Percentiles rank a stretch among this genome's conserved stretches.
Evolutionary conservation across 208 protist species (phyloP).

Genomic region (Trypanosoma brucei): DNA sequence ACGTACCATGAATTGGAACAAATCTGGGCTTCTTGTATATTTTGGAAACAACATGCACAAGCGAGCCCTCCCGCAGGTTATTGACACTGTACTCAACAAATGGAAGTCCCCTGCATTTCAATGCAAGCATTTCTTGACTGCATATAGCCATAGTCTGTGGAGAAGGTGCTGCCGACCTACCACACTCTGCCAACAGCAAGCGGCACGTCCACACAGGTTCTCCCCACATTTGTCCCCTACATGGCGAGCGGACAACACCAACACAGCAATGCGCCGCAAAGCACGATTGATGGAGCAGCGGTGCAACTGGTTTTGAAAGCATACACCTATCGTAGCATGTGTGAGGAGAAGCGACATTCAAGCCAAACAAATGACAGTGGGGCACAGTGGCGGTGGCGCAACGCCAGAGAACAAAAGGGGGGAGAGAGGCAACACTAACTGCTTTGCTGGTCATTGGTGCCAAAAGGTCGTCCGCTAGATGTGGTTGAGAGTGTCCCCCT

Average conservation of each 20-base stretch:
- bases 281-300: neutral
- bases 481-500: too few species aligned
- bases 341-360: neutral
- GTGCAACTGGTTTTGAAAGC: neutral
- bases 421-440: too few species aligned
- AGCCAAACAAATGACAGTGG: too few species aligned
- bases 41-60: constrained; percentile 82
- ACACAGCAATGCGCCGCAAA: constrained; percentile 57
- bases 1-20: constrained; percentile 64
- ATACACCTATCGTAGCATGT: constrained; percentile 2
- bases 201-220: constrained; percentile 72
- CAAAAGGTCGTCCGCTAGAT: too few species aligned
- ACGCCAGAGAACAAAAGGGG: too few species aligned
- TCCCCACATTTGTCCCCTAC: constrained; percentile 50
- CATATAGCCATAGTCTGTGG: constrained; percentile 12
- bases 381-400: too few species aligned
- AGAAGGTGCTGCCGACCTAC: constrained; percentile 30
- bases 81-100: constrained; percentile 52
- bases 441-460: too few species aligned
- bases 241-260: constrained; percentile 67
- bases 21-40: constrained; percentile 71
- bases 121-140: constrained; percentile 33
- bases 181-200: constrained; percentile 65
- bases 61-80: constrained; percentile 45
- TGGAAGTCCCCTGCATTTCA: constrained; percentile 58